phyloP scores from a whole-genome alignment of 208 protist genomes.

The Acanthamoeba sp. region DNA sequence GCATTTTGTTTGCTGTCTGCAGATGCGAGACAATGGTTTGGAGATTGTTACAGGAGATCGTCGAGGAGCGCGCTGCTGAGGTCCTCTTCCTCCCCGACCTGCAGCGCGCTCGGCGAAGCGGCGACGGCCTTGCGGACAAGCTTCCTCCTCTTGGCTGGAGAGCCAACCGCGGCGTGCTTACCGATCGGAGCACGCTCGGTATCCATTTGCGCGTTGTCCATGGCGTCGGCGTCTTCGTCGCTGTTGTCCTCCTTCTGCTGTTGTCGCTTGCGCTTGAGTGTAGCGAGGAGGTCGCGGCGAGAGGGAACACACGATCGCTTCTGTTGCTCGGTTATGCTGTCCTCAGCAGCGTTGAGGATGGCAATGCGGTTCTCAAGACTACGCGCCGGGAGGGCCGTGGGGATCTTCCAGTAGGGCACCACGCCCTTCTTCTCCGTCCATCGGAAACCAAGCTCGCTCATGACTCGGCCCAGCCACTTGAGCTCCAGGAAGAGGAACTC shows the following conservation, averaged over 20 bases:
- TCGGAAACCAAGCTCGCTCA: neutral
- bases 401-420: neutral
- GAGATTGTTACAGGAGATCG: neutral
- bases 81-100: neutral
- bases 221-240: neutral
- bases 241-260: neutral
- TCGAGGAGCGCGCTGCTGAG: neutral
- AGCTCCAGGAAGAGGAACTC: neutral
- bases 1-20: too few species aligned
- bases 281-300: neutral
- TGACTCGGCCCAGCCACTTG: conserved; percentile 5
- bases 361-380: neutral
- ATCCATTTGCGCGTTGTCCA: neutral
- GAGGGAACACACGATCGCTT: neutral
- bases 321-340: neutral
- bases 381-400: neutral
- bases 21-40: too few species aligned
- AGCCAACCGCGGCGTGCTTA: neutral
- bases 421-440: neutral
- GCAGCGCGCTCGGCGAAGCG: neutral
- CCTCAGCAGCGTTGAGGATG: neutral
- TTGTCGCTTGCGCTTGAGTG: conserved; percentile 13
- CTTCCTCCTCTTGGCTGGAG: conserved; percentile 20
- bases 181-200: neutral
- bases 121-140: neutral